phyloP scores from a whole-genome alignment of 306 rosid genomes.

The Vigna reflexopilosa region DNA sequence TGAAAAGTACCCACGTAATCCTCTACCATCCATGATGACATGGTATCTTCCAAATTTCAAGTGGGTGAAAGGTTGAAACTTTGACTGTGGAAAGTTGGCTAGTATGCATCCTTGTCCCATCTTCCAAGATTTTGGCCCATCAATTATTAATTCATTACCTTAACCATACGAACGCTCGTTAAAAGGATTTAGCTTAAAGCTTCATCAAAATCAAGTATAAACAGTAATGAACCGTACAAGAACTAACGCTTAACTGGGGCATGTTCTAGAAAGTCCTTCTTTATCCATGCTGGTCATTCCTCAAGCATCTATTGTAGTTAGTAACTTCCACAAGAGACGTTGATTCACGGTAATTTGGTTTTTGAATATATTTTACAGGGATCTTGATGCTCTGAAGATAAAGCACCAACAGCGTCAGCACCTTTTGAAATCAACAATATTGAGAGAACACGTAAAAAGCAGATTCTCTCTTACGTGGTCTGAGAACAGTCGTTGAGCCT shows the following conservation, averaged over 20 bases:
- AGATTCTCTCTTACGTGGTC: constrained; percentile 58
- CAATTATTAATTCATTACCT: constrained; percentile 5
- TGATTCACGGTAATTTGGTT: constrained; percentile 24
- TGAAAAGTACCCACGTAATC: neutral
- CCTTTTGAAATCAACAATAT: constrained; percentile 20
- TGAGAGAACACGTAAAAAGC: constrained; percentile 52
- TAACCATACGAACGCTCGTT: neutral
- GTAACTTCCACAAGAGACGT: constrained; percentile 32
- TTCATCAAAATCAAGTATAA: constrained; percentile 35
- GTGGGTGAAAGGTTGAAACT: constrained; percentile 36
- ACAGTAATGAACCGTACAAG: constrained; percentile 24
- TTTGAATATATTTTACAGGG: neutral
- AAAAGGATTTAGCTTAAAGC: constrained; percentile 26
- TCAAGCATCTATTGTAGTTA: constrained; percentile 6
- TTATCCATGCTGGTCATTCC: constrained; percentile 26
- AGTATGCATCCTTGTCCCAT: constrained; percentile 21
- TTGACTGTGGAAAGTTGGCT: constrained; percentile 25
- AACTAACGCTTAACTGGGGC: neutral
- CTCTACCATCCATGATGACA: neutral
- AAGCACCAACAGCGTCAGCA: constrained; percentile 12
- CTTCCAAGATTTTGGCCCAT: neutral
- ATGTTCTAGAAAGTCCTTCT: neutral
- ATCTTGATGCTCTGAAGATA: constrained; percentile 3
- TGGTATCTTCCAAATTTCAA: constrained; percentile 4
- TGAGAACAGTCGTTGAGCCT: constrained; percentile 36